Percentiles rank a stretch among this genome's conserved stretches.
Evolutionary conservation across 2,329 filamentous ascomycete species (phyloP).

Genomic region (Dothideomycetes sp.): DNA sequence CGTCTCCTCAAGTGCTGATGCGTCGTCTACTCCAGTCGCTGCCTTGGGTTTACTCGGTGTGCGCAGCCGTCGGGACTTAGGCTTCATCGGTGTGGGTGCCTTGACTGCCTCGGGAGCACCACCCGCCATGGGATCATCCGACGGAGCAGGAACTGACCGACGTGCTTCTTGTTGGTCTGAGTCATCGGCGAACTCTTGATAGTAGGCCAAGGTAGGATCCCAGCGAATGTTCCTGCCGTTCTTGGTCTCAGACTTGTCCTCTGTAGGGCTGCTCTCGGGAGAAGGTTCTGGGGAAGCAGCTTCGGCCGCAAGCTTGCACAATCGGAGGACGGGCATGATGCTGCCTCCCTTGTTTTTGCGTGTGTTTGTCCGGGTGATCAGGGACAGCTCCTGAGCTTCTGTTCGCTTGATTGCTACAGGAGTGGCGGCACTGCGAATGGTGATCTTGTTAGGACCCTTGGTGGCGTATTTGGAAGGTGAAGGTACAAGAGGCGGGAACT

Average conservation of each 20-base stretch:
- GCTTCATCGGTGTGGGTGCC: not conserved
- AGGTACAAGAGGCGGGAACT: constrained; percentile 3
- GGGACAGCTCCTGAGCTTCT: constrained; percentile 37
- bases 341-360: constrained; percentile 38
- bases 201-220: constrained; percentile 36
- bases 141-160: constrained; percentile 16
- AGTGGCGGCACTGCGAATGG: constrained; percentile 31
- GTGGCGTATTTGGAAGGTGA: constrained; percentile 2
- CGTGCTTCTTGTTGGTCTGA: constrained; percentile 18
- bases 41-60: not conserved
- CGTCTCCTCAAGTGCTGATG: no score
- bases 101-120: not conserved
- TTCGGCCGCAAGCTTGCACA: constrained; percentile 30
- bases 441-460: constrained; percentile 28
- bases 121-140: constrained; percentile 16
- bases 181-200: constrained; percentile 24
- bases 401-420: constrained; percentile 35
- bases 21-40: no score
- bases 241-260: constrained; percentile 13
- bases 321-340: constrained; percentile 29
- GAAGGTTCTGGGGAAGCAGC: constrained; percentile 5
- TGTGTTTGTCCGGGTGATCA: constrained; percentile 36
- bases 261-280: no score
- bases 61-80: not conserved
- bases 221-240: constrained; percentile 27